phyloP scores from a whole-genome alignment of 768 basidiomycete species.

The Tulasnella sp. region DNA sequence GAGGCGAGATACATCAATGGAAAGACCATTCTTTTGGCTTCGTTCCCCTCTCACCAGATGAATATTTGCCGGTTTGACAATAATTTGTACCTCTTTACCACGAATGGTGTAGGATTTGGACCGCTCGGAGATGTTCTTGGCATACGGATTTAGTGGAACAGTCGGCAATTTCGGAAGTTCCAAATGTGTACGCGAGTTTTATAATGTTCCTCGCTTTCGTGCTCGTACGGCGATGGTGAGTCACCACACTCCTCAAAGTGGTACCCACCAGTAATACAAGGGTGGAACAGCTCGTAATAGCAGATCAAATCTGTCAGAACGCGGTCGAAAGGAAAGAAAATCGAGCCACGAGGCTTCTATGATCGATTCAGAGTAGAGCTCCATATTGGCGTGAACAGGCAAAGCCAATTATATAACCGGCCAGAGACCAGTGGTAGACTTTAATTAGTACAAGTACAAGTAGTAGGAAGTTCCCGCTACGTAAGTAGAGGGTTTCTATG shows the following conservation, averaged over 20 bases:
- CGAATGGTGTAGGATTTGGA: not conserved
- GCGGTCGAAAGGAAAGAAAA: not conserved
- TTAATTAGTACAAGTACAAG: too few relatives aligned
- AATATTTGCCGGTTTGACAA: conserved; percentile 32
- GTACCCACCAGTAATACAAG: not conserved
- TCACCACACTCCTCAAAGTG: not conserved
- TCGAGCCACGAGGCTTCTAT: conserved; percentile 2
- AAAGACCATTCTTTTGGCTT: not conserved
- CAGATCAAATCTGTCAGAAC: conserved; percentile 13
- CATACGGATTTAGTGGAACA: not conserved
- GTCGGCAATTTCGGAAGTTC: not conserved
- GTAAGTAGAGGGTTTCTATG: too few relatives aligned
- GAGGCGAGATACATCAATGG: too few relatives aligned
- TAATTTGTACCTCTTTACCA: conserved; percentile 26
- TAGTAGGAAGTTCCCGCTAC: too few relatives aligned
- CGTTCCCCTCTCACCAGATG: conserved; percentile 23
- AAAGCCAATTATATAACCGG: too few relatives aligned
- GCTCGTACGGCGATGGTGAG: not conserved
- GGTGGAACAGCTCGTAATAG: not conserved
- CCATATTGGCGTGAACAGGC: too few relatives aligned
- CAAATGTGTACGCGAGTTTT: not conserved
- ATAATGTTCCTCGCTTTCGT: not conserved
- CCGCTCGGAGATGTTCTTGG: not conserved
- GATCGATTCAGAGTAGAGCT: conserved; percentile 12
- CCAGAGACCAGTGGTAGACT: too few relatives aligned